Base-by-base conservation (phyloP, 2,329 filamentous ascomycete species). In the Talaromyces pinophilus region DNA sequence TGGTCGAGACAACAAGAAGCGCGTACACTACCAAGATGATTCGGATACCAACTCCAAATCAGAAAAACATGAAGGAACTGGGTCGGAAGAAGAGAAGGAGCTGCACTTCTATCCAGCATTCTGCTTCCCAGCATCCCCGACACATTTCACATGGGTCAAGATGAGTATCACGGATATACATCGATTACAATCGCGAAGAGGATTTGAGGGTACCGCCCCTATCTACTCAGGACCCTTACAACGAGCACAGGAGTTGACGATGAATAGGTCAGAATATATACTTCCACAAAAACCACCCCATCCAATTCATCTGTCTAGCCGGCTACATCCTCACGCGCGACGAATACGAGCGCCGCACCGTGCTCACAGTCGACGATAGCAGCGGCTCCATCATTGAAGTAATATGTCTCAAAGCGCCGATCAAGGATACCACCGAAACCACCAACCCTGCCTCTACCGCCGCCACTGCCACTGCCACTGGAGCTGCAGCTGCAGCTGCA, bases 281-380 rank as follows among this genome's bases (percentile, higher is more conserved):
- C 77, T 92, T 93, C 77, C 84, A 88, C 79, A 78, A 83, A 60
- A 93, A 93, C 76, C 87, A 93, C 70, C 91, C 91, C 0, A 87
- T 94, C 71, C 87, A 88, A 83, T 93, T 89, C 86, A 86, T 91
- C 63, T 88, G 89, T 68, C 77, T 93, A 38, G 84, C 88, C 7
- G 92, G 92, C 35, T 77, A 92, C 8, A 84, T 94, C 25, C 88
- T 93, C 64, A 85, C 86, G 64, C 77, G 85, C 63, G 81, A 84
- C 44, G 86, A 87, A 63, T 79, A 86, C 63, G 81, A 83, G 2
- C 82, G 84, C 30, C 82, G 81, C 64, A 80, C 77, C 40, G 76
- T 87, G 52, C 77, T 89, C 44, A 84, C 82, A 0, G 70, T 90
- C 11, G 87, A 90, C 73, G 87, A 90, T 70, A 84, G 86, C 70